Conservation (phyloP, 1,284 basidiomycete species). For the Mycena sp. region DNA sequence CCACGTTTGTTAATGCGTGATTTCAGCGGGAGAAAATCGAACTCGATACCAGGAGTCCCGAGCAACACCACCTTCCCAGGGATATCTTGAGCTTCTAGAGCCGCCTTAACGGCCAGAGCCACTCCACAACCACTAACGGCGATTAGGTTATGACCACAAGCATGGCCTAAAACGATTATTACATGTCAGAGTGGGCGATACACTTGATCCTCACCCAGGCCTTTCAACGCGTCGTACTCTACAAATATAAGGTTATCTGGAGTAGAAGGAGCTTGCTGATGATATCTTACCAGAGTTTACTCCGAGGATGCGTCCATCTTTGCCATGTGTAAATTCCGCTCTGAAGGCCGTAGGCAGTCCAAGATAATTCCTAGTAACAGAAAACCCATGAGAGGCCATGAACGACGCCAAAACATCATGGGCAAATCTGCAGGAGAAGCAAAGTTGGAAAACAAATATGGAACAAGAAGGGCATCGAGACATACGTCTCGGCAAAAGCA, state of each 20-base stretch:
- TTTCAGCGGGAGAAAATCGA: neutral
- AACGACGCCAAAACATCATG: constrained; percentile 65
- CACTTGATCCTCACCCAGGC: constrained; percentile 72
- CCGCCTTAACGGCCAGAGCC: constrained; percentile 75
- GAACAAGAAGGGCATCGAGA: constrained; percentile 2
- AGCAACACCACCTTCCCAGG: constrained; percentile 81
- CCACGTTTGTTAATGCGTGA: constrained; percentile 19
- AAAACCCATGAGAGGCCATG: constrained; percentile 69
- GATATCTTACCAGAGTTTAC: constrained; percentile 63
- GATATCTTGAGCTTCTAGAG: constrained; percentile 70
- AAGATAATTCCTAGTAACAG: constrained; percentile 68
- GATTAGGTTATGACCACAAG: constrained; percentile 85
- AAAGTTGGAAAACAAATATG: constrained; percentile 7
- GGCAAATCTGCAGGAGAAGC: constrained; percentile 54
- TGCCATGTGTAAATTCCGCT: constrained; percentile 71
- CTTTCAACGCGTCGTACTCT: constrained; percentile 71
- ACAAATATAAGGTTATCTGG: neutral
- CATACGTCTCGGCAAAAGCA: constrained; percentile 63
- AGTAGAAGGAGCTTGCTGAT: neutral
- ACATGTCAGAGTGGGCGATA: neutral
- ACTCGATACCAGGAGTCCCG: constrained; percentile 78
- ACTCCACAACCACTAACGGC: constrained; percentile 73
- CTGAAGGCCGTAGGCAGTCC: constrained; percentile 82
- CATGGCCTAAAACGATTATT: constrained; percentile 56
- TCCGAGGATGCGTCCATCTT: constrained; percentile 70